phyloP scores from a whole-genome alignment of 2,329 filamentous ascomycete genomes.

The Xylaria arbuscula region DNA sequence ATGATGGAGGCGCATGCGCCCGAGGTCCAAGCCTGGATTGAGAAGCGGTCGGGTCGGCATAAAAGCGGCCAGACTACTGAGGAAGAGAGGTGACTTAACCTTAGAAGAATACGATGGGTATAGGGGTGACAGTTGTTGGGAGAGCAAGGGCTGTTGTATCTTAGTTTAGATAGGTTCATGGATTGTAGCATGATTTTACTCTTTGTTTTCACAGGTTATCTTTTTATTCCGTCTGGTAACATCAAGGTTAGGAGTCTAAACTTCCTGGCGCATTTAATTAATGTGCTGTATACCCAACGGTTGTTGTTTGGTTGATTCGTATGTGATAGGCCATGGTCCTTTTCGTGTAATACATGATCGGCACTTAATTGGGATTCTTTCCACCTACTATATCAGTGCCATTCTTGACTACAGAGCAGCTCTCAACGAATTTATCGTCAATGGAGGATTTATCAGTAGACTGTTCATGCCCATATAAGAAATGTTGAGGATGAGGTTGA shows the following conservation, averaged over 20 bases:
- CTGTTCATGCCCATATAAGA: no score
- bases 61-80: slow-evolving; percentile 32
- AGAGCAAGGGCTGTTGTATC: slow-evolving; percentile 2
- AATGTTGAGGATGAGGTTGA: no score
- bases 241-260: not conserved
- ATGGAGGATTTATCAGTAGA: no score
- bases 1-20: slow-evolving; percentile 68
- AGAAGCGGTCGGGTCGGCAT: slow-evolving; percentile 34
- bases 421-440: not conserved
- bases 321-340: not conserved
- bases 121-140: not conserved
- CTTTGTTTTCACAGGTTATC: not conserved
- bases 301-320: not conserved
- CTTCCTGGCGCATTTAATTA: not conserved
- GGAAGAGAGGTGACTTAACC: slow-evolving; percentile 26
- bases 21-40: slow-evolving; percentile 65
- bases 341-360: not conserved
- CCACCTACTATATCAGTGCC: not conserved
- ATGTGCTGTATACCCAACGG: no score
- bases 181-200: not conserved
- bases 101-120: not conserved
- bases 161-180: slow-evolving; percentile 6
- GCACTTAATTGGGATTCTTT: not conserved
- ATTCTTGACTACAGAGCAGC: not conserved
- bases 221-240: not conserved